Base-by-base conservation (phyloP, 2,329 filamentous ascomycete species). In the Stagonosporopsis cucurbitacearum region DNA sequence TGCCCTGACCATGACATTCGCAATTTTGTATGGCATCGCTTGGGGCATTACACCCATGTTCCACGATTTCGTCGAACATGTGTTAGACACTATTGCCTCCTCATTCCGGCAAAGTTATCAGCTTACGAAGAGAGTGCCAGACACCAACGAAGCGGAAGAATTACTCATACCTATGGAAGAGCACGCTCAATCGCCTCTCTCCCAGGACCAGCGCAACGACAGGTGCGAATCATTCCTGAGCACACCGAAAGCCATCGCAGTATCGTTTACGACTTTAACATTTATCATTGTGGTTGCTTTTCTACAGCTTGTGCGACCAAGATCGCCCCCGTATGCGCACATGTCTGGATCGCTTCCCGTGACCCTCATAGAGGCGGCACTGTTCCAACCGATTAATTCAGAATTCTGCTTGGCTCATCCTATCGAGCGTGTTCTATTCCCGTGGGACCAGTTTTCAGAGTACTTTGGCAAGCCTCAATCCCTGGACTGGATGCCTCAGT, bases 281-380 rank as follows among this genome's bases (percentile, higher is more conserved):
- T 44, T 37, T 13, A 48, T 33, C 36, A 42, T 58, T 6, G 39
- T 58, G 1, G 51, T 58, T 4, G 17, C 42, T 22, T 23, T 61
- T 15, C 50, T 63, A 22, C 56, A 63, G 20, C 30, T 45, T 19
- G 53, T 61, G 22, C 55, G 60, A n/a, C 60, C 60, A 17, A 53
- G 19, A 22, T 20, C 50, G n/a, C 60, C 60, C 13, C 60, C 60
- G 8, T 63, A 61, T 39, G 58, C 60, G 8, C 60, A 63, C 13
- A 63, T 63, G 60, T 63, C 60, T 15, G 60, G 60, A 23, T 61
- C 60, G 2, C 54, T 63, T 17, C 60, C 60, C 12, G 30, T 63
- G n/a, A 63, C 60, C 1, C 40, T 63, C 3, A 59, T 63, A 4
- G 60, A 63, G 26, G 60, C 60, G 12, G 56, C 51, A 6, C 48